Evolutionary conservation across 176 grass and related monocot genomes (phyloP).

Genomic region (Zea luxurians): DNA sequence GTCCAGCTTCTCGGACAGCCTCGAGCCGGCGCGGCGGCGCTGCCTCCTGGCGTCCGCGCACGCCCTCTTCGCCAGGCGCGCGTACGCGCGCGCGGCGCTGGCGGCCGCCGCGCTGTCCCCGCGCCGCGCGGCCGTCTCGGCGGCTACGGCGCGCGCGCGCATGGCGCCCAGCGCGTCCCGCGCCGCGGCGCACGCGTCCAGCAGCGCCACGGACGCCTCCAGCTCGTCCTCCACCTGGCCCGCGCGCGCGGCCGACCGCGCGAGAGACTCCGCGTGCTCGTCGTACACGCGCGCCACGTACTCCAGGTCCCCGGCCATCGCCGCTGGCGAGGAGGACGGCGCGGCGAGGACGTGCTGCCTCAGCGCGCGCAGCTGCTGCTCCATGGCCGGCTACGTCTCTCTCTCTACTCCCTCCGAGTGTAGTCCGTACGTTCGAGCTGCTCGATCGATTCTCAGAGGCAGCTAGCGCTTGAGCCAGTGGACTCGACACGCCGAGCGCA

Average conservation of each 20-base stretch:
- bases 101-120: constrained; percentile 21
- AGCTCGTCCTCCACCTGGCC: constrained; percentile 45
- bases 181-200: constrained; percentile 47
- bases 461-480: not conserved
- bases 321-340: not conserved
- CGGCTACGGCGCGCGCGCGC: constrained; percentile 34
- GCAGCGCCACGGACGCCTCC: constrained; percentile 39
- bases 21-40: not conserved
- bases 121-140: constrained; percentile 39
- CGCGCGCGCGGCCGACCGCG: not conserved
- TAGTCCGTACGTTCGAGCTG: not conserved
- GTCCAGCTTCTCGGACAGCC: not conserved
- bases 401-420: not conserved
- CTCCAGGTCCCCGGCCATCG: constrained; percentile 31
- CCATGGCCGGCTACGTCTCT: not conserved
- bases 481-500: not conserved
- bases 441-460: constrained; percentile 1
- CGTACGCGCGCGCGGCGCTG: constrained; percentile 15
- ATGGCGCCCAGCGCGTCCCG: constrained; percentile 37
- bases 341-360: constrained; percentile 17
- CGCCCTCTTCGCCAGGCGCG: constrained; percentile 22
- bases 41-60: constrained; percentile 34
- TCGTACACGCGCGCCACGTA: constrained; percentile 39
- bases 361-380: constrained; percentile 33
- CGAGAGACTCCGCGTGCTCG: constrained; percentile 33